A percentile compares a stretch with the other conserved stretches of the same genome.
These are phyloP conservation scores for Fusarium albidum DNA, from an alignment of 2,329 filamentous ascomycete genomes.

Conservation along the genomic window DNA sequence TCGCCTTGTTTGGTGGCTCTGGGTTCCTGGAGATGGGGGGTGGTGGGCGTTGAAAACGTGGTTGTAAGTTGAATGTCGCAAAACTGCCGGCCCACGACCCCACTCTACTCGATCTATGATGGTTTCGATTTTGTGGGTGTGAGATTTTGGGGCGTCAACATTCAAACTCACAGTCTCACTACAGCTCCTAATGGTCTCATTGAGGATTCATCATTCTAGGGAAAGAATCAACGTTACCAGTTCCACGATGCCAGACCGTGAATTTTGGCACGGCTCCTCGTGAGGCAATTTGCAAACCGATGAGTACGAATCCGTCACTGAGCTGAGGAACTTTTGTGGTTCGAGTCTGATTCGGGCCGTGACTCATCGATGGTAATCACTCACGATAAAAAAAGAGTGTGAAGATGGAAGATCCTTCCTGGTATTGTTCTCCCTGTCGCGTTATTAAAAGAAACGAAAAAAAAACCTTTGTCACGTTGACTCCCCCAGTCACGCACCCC, in stretches of 20 bases:
- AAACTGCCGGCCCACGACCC: slow-evolving; percentile 23
- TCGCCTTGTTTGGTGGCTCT: not conserved
- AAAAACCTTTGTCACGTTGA: not conserved
- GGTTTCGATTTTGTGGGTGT: slow-evolving; percentile 26
- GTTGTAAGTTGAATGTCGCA: slow-evolving; percentile 11
- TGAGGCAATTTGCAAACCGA: too few species aligned
- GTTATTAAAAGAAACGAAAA: not conserved
- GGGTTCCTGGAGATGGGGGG: not conserved
- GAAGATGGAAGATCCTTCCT: too few species aligned
- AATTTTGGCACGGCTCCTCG: too few species aligned
- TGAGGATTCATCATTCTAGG: too few species aligned
- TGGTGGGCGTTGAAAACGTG: slow-evolving; percentile 19
- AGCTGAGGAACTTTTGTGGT: too few species aligned
- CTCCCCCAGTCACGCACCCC: slow-evolving; percentile 3
- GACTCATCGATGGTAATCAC: too few species aligned
- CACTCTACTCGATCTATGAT: slow-evolving; percentile 25
- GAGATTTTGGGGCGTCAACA: slow-evolving; percentile 3
- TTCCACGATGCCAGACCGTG: too few species aligned
- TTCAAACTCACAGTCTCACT: not conserved
- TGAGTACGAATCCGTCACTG: too few species aligned
- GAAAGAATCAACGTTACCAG: too few species aligned
- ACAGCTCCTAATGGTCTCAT: not conserved
- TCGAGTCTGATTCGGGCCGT: too few species aligned
- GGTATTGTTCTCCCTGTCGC: not conserved
- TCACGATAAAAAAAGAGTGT: too few species aligned